Percentiles rank a stretch among this genome's conserved stretches.
phyloP scores from a whole-genome alignment of 192 early-diverging fungal species.

The Umbelopsis sp. region DNA sequence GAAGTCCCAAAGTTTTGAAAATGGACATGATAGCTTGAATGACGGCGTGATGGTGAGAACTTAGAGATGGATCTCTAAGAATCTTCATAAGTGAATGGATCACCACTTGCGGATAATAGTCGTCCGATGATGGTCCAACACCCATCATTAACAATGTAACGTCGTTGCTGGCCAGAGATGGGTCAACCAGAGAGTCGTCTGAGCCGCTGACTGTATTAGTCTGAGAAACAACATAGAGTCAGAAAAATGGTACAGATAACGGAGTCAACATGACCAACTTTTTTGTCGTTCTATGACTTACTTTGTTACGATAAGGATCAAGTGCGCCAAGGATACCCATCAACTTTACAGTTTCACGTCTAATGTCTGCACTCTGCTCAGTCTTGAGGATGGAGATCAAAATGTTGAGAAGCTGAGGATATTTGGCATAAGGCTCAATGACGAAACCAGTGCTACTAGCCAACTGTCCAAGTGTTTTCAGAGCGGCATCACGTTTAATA shows the following conservation, averaged over 20 bases:
- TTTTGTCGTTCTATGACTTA: slow-evolving; percentile 24
- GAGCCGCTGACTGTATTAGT: slow-evolving; percentile 51
- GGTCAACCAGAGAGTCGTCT: slow-evolving; percentile 51
- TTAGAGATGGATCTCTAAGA: slow-evolving; percentile 77
- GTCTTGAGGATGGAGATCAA: slow-evolving; percentile 82
- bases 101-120: slow-evolving; percentile 91
- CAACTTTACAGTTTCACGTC: slow-evolving; percentile 84
- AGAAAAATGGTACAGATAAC: neutral
- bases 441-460: slow-evolving; percentile 86
- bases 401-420: slow-evolving; percentile 80
- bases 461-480: slow-evolving; percentile 84
- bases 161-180: slow-evolving; percentile 54
- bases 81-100: slow-evolving; percentile 89
- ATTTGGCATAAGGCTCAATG: slow-evolving; percentile 86
- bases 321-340: slow-evolving; percentile 94
- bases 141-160: slow-evolving; percentile 60
- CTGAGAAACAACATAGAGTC: slow-evolving; percentile 17
- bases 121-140: slow-evolving; percentile 80
- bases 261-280: no score
- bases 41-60: slow-evolving; percentile 81
- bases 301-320: slow-evolving; percentile 83
- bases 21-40: slow-evolving; percentile 93
- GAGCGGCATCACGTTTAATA: slow-evolving; percentile 84
- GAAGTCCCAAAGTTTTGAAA: slow-evolving; percentile 85
- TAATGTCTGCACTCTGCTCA: slow-evolving; percentile 71